Evolutionary conservation across 805 yeast genomes (phyloP).

Genomic region (Saccharomyces mikatae): DNA sequence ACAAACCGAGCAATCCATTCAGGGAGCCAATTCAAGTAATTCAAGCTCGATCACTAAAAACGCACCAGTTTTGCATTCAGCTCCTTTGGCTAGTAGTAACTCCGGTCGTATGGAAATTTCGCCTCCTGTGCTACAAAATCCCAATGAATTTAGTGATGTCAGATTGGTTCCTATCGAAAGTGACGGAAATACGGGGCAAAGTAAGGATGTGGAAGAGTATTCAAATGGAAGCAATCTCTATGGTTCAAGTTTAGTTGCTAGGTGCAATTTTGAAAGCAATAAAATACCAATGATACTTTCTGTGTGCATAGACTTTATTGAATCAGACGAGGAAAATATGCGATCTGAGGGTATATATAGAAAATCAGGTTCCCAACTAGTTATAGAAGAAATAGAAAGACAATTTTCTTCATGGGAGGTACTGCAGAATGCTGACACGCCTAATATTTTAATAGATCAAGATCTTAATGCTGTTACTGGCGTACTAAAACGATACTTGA

Average conservation of each 20-base stretch:
- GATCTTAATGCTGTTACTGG: slow-evolving; percentile 86
- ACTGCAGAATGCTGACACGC: neutral
- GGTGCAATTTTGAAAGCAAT: slow-evolving; percentile 55
- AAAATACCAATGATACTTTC: slow-evolving; percentile 63
- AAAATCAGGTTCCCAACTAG: slow-evolving; percentile 73
- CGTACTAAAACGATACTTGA: slow-evolving; percentile 76
- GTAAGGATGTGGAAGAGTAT: neutral
- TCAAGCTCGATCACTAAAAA: neutral
- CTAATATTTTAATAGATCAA: slow-evolving; percentile 34
- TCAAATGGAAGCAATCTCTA: slow-evolving; percentile 13
- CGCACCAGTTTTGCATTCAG: neutral
- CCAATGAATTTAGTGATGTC: slow-evolving; percentile 32
- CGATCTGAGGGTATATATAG: slow-evolving; percentile 82
- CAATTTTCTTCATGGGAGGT: slow-evolving; percentile 8
- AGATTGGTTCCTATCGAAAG: slow-evolving; percentile 25
- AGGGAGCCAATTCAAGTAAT: neutral
- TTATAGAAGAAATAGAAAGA: slow-evolving; percentile 26
- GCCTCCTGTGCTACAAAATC: slow-evolving; percentile 31
- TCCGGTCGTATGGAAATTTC: slow-evolving; percentile 26
- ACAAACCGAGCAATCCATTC: slow-evolving; percentile 1
- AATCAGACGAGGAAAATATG: slow-evolving; percentile 51
- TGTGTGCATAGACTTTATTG: slow-evolving; percentile 69
- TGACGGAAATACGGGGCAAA: slow-evolving; percentile 1
- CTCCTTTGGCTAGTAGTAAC: neutral
- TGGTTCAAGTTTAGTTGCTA: slow-evolving; percentile 47